Base-by-base conservation (phyloP, 371 early-diverging fungal genomes). In the Mortierella sp. region DNA sequence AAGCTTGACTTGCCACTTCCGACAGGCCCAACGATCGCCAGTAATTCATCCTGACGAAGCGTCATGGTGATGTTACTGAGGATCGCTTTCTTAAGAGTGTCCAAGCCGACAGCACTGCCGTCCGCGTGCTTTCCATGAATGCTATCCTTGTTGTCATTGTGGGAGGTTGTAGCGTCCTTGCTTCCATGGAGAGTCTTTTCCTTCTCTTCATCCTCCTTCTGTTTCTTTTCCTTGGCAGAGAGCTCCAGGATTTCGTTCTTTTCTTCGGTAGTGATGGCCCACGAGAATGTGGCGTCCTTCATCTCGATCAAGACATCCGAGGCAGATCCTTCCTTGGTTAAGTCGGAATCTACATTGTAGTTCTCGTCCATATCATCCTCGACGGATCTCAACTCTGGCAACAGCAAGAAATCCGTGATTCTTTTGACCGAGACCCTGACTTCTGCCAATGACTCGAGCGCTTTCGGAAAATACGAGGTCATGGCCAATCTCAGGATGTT, bases 391-490 rank as follows among this genome's bases (percentile, higher is more conserved):
- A 90, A 45, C 70, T 90, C 91, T 7, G 81, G 78, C 28, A 88
- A 80, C 47, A 83, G 52, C 51, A 90, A 60, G 12, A 89, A 76
- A 23, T 69, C 83, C 38, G 80, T 71, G 54, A 90, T 84, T 46
- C 91, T 78, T 0, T 54, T 58, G 4, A 85, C 61, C 14, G 86
- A 88, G 14, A 90, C 84, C n/a, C 79, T 65, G 50, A 82, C 78
- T 54, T 89, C 89, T 39, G 87, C 87, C 51, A 82, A 71, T 7
- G 78, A 78, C 50, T 82, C 81, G 41, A 90, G 64, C 3, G 86
- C 62, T 56, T 72, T 68, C 21, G 89, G 90, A 56, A 89, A 70
- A 76, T 86, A 81, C 21, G 66, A 82, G 72, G 86, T 84, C 68
- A 90, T 79, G 26, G 87, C 87, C 54, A 84, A 74, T 9, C 83